phyloP scores from a whole-genome alignment of 2,329 filamentous ascomycete species.

The Ascochyta fabae region DNA sequence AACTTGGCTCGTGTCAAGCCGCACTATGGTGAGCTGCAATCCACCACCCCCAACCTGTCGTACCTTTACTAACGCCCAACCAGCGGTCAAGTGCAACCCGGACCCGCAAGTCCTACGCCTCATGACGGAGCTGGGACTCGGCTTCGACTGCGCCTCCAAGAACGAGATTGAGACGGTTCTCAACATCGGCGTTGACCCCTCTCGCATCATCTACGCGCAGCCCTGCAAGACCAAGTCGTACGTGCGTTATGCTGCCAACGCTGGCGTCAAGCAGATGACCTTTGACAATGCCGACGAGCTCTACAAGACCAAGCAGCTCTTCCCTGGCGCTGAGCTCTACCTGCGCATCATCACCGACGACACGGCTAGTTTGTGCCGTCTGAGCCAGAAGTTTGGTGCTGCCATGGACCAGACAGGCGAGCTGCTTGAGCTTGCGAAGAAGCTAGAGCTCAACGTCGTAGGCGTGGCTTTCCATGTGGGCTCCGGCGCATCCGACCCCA shows the following conservation, averaged over 20 bases:
- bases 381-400: constrained; percentile 97
- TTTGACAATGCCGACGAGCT: constrained; percentile 99
- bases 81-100: constrained; percentile 98
- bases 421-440: constrained; percentile 79
- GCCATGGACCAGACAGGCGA: constrained; percentile 80
- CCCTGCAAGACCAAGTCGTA: constrained; percentile 99
- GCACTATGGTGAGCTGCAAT: constrained; percentile 80
- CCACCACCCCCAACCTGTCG: background rate
- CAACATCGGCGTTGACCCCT: constrained; percentile 79
- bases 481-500: constrained; percentile 92
- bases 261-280: constrained; percentile 96
- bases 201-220: constrained; percentile 97
- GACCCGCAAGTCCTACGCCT: constrained; percentile 88
- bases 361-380: constrained; percentile 87
- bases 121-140: constrained; percentile 84
- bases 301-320: constrained; percentile 95
- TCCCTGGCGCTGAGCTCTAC: constrained; percentile 86
- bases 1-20: constrained; percentile 91
- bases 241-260: constrained; percentile 83
- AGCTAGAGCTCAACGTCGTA: constrained; percentile 86
- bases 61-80: constrained; percentile 30
- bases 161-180: constrained; percentile 93
- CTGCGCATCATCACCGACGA: constrained; percentile 96
- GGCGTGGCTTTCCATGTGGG: constrained; percentile 98
- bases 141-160: constrained; percentile 99